phyloP scores from a whole-genome alignment of 805 yeast genomes.

The Huiozyma naganishii region DNA sequence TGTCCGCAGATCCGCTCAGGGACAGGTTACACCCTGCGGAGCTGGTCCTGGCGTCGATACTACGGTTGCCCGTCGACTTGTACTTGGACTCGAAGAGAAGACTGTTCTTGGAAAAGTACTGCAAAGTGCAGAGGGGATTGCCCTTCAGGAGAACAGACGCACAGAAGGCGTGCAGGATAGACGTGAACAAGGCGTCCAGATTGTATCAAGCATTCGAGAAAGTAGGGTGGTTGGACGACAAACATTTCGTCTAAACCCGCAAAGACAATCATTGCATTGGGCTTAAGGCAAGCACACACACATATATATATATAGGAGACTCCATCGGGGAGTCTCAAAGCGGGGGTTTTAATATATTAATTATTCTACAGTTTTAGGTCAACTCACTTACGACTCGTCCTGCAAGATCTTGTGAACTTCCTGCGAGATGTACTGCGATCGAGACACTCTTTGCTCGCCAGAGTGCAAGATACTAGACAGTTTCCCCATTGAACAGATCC shows the following conservation, averaged over 20 bases:
- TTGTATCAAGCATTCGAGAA: constrained; percentile 82
- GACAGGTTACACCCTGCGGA: constrained; percentile 85
- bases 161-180: constrained; percentile 94
- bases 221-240: constrained; percentile 85
- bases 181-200: constrained; percentile 91
- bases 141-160: constrained; percentile 96
- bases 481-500: constrained; percentile 17
- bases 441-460: background rate
- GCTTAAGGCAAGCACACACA: background rate
- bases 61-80: constrained; percentile 78
- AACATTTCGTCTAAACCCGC: constrained; percentile 36
- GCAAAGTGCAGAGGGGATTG: constrained; percentile 52
- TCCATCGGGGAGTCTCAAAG: too few species aligned
- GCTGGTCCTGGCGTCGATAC: constrained; percentile 70
- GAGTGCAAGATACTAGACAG: background rate
- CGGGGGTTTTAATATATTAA: too few species aligned
- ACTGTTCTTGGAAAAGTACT: constrained; percentile 80
- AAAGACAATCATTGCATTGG: background rate
- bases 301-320: too few species aligned
- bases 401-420: too few species aligned
- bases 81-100: constrained; percentile 76
- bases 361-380: too few species aligned
- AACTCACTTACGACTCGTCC: too few species aligned
- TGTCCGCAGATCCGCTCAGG: constrained; percentile 63
- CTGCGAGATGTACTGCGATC: too few species aligned